Percentiles rank a stretch among this genome's conserved stretches.
Conservation (phyloP, 257 asterid genomes). For the Solanum sejunctum region DNA sequence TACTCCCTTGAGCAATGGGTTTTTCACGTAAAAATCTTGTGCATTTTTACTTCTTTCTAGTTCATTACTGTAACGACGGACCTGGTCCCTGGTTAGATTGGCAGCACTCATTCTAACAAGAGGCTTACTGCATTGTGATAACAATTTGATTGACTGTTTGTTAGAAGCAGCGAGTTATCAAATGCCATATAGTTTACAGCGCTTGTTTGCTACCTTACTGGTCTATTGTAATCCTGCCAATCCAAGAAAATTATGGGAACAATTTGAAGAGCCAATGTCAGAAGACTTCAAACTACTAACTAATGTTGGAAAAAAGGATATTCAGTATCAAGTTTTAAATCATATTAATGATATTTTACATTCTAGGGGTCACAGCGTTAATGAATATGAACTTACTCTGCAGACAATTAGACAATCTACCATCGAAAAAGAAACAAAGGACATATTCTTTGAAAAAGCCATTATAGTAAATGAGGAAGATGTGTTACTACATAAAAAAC, state of each 20-base stretch:
- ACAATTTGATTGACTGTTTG: too few species aligned
- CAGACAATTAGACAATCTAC: neutral
- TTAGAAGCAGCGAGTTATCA: too few species aligned
- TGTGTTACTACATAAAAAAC: neutral
- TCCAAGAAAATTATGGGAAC: neutral
- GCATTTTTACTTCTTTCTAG: too few species aligned
- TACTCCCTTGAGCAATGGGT: too few species aligned
- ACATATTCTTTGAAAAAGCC: neutral
- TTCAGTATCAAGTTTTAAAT: too few species aligned
- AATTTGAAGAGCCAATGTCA: neutral
- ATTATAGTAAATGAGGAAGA: neutral
- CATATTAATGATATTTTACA: neutral
- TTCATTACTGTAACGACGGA: too few species aligned
- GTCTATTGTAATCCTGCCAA: neutral
- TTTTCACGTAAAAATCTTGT: too few species aligned
- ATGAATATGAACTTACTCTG: neutral
- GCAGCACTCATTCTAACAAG: too few species aligned
- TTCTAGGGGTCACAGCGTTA: neutral
- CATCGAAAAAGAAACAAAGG: neutral
- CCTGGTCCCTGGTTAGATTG: too few species aligned
- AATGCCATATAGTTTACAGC: neutral
- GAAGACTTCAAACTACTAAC: neutral
- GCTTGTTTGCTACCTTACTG: neutral
- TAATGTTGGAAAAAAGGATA: neutral
- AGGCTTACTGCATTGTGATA: neutral